Base-by-base conservation (phyloP, 352 stramenopile species). In the Phytophthora melonis region DNA sequence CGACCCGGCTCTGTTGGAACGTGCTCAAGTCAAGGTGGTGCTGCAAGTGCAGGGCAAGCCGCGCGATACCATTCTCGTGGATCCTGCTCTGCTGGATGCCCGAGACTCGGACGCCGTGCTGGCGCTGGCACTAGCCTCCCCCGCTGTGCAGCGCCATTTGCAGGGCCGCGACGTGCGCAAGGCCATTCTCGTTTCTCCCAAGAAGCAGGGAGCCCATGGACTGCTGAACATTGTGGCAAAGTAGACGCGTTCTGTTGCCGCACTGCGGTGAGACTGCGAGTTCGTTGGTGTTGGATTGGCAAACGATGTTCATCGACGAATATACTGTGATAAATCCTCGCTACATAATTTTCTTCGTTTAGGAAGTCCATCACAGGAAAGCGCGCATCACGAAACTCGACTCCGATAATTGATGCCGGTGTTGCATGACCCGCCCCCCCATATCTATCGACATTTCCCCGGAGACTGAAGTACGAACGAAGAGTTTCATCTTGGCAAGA, bases 41-140 rank as follows among this genome's bases (percentile, higher is more conserved):
- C 74, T 96, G 25, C 90, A 96, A 55, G 86, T 96, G 39, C 80
- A 93, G 62, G 87, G 90, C 54, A 95, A 93, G 63, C 78, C 80
- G 32, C 87, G 88, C 34, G 89, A 92, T 70, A 93, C 83, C 19
- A 85, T 96, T 55, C 66, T 87, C 16, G 87, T 95, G 32, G 65
- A 87, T 18, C 72, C 80, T 14, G 78, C 89, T 13, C 57, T 87
- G 23, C 67, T 81, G 30, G 74, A 84, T 25, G 68, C 81, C 62
- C 68, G 66, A 27, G 79, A 91, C 71, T 87, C 84, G 34, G 87
- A 94, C 45, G 75, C 75, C 25, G 86, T 93, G 60, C 78, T 96
- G 45, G 74, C 72, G 54, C 74, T 94, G 32, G 88, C 89, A 23
- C 52, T 94, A 39, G 75, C 68, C 50, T 91, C 82, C 7, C 67